Conservation (phyloP, 768 basidiomycete genomes). For the Xerocomellus intermedius region DNA sequence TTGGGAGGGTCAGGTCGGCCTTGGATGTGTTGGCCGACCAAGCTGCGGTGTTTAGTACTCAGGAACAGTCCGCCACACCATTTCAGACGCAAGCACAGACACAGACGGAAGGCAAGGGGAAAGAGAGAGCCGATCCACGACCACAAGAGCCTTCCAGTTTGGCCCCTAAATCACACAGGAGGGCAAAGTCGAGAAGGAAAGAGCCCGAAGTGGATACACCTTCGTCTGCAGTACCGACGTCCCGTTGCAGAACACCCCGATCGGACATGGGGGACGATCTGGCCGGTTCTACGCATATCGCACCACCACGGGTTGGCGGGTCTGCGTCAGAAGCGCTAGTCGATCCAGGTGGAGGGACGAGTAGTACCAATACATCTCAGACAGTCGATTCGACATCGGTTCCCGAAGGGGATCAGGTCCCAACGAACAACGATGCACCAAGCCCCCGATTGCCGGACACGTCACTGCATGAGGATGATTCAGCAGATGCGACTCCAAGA, state of each 20-base stretch:
- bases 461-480: slow-evolving; percentile 1
- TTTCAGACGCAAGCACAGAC: not conserved
- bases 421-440: not conserved
- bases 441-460: not conserved
- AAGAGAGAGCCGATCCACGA: slow-evolving; percentile 11
- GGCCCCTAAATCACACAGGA: slow-evolving; percentile 7
- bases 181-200: slow-evolving; percentile 8
- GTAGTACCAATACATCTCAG: not conserved
- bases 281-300: not conserved
- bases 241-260: slow-evolving; percentile 19
- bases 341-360: slow-evolving; percentile 24
- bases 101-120: slow-evolving; percentile 21
- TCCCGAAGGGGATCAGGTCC: not conserved
- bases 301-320: not conserved
- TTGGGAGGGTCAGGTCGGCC: slow-evolving; percentile 45
- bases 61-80: slow-evolving; percentile 24
- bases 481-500: slow-evolving; percentile 17
- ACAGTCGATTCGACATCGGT: slow-evolving; percentile 4
- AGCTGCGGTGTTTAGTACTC: slow-evolving; percentile 53
- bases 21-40: slow-evolving; percentile 76
- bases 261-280: slow-evolving; percentile 9
- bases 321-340: slow-evolving; percentile 8
- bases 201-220: slow-evolving; percentile 2
- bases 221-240: slow-evolving; percentile 1
- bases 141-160: slow-evolving; percentile 1